phyloP scores from a whole-genome alignment of 352 stramenopile genomes.

The Globisporangium ultimum region DNA sequence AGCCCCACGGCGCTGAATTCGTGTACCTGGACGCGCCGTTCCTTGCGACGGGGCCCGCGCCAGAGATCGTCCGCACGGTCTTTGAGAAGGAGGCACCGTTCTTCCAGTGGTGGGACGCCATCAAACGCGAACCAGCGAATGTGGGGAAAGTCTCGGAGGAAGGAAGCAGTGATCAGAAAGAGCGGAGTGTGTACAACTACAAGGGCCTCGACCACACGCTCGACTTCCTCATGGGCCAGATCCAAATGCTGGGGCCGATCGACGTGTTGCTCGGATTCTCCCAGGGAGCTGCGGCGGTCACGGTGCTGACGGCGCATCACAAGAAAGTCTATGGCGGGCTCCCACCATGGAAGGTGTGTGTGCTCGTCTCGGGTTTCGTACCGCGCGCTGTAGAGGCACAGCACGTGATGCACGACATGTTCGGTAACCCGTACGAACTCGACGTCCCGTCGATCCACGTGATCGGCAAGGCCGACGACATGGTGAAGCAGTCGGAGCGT shows the following conservation, averaged over 20 bases:
- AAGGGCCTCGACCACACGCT: constrained; percentile 65
- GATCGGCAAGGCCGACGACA: constrained; percentile 43
- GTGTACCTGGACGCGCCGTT: constrained; percentile 68
- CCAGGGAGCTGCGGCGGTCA: constrained; percentile 53
- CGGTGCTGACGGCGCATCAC: constrained; percentile 68
- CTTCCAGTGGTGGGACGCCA: constrained; percentile 79
- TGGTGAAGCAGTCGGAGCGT: constrained; percentile 43
- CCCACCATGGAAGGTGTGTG: constrained; percentile 59
- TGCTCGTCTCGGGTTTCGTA: constrained; percentile 65
- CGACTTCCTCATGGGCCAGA: constrained; percentile 41
- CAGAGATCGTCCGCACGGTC: constrained; percentile 57
- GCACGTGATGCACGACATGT: constrained; percentile 41
- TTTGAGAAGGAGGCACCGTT: constrained; percentile 55
- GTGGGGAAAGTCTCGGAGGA: constrained; percentile 7
- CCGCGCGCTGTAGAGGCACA: constrained; percentile 44
- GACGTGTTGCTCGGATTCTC: constrained; percentile 77
- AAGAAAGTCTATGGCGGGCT: constrained; percentile 30
- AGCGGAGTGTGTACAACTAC: constrained; percentile 36
- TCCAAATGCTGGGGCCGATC: constrained; percentile 46
- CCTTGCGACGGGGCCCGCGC: constrained; percentile 44
- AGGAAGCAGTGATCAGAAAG: constrained; percentile 8
- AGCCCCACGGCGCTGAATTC: constrained; percentile 39
- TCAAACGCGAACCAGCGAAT: constrained; percentile 25
- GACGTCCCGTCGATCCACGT: constrained; percentile 69
- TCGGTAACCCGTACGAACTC: constrained; percentile 27